Percentiles rank a stretch among this genome's conserved stretches.
These are phyloP conservation scores for Penicillium lividum DNA, from an alignment of 495 filamentous ascomycete genomes.

Conservation along the genomic window DNA sequence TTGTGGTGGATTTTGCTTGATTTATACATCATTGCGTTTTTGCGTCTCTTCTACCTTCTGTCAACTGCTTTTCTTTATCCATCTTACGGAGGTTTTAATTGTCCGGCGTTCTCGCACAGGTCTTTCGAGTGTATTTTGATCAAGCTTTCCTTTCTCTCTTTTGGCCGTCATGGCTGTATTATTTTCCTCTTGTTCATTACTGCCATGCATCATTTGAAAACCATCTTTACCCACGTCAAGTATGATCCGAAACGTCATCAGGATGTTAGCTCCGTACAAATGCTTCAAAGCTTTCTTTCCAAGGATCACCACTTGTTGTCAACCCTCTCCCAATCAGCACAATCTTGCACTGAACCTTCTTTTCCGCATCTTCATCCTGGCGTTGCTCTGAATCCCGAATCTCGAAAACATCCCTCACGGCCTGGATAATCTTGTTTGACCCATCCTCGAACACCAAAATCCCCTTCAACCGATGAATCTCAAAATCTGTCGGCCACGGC, in stretches of 20 bases:
- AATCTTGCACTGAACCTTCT: slow-evolving; percentile 61
- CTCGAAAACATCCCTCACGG: slow-evolving; percentile 91
- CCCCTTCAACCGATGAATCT: slow-evolving; percentile 87
- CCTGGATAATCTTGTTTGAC: slow-evolving; percentile 75
- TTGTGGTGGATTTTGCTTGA: slow-evolving; percentile 17
- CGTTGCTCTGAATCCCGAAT: slow-evolving; percentile 64
- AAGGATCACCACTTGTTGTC: slow-evolving; percentile 29
- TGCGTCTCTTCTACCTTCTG: slow-evolving; percentile 1
- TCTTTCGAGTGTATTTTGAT: slow-evolving; percentile 34
- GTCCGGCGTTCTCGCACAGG: slow-evolving; percentile 22
- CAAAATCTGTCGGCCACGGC: slow-evolving; percentile 45
- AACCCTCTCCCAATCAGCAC: slow-evolving; percentile 77
- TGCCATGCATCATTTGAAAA: slow-evolving; percentile 17
- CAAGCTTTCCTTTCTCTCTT: slow-evolving; percentile 25
- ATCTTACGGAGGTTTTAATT: slow-evolving; percentile 21
- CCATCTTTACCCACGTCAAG: background rate
- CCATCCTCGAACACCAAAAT: slow-evolving; percentile 64
- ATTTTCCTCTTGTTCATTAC: slow-evolving; percentile 25
- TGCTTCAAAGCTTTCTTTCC: slow-evolving; percentile 39
- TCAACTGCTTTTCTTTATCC: slow-evolving; percentile 6
- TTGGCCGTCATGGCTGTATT: slow-evolving; percentile 38
- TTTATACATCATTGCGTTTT: slow-evolving; percentile 12
- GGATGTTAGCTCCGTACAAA: slow-evolving; percentile 19
- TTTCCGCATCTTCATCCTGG: slow-evolving; percentile 19
- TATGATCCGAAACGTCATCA: background rate